phyloP scores from a whole-genome alignment of 78 protist species.

The Speleostelium caveatum region DNA sequence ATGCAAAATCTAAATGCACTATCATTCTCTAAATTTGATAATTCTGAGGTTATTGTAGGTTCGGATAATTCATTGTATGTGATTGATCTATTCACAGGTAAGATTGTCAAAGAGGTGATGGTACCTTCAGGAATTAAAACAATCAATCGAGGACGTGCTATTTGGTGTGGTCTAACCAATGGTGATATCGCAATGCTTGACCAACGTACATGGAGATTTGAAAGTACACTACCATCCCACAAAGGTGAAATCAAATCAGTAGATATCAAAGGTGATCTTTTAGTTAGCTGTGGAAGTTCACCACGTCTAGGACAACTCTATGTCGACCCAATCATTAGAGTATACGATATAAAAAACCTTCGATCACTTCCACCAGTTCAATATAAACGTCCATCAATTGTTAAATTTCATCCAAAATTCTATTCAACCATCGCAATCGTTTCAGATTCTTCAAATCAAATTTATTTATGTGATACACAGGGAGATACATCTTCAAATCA shows the following conservation, averaged over 20 bases:
- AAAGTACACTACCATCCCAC: constrained; percentile 36
- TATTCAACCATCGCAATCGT: constrained; percentile 39
- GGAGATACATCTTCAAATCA: constrained; percentile 11
- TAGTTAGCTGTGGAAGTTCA: constrained; percentile 59
- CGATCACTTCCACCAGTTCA: constrained; percentile 69
- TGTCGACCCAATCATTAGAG: constrained; percentile 34
- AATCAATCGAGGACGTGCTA: constrained; percentile 3
- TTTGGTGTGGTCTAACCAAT: constrained; percentile 74
- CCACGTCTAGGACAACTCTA: constrained; percentile 58
- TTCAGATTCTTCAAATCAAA: constrained; percentile 38
- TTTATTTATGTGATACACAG: constrained; percentile 41
- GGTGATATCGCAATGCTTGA: constrained; percentile 71
- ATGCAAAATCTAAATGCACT: constrained; percentile 41
- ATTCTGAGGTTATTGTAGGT: constrained; percentile 40
- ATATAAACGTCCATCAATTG: constrained; percentile 59
- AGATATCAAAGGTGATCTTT: constrained; percentile 57
- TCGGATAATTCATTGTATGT: constrained; percentile 20
- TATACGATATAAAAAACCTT: constrained; percentile 39
- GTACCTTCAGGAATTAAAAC: constrained; percentile 50
- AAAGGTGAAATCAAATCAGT: constrained; percentile 40
- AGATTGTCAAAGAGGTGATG: constrained; percentile 17
- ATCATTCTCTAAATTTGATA: constrained; percentile 22
- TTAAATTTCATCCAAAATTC: constrained; percentile 72
- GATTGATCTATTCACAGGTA: constrained; percentile 63
- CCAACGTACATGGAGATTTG: constrained; percentile 46